Evolutionary conservation across 192 early-diverging fungal species (phyloP), one percentile per base, ranked within the genome.

Genomic region (Diversispora epigaea): DNA sequence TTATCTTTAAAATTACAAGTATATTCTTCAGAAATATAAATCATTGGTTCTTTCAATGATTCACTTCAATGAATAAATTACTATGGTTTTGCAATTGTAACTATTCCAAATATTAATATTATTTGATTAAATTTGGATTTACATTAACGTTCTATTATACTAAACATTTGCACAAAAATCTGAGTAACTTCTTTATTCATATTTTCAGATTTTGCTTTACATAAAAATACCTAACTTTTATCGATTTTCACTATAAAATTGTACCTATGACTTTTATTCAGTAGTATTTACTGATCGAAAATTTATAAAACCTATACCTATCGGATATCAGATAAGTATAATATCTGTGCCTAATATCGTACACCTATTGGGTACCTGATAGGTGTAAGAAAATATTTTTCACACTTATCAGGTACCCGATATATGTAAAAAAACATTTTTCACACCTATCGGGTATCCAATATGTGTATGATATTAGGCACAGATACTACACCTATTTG

Each of bases 111-210:
- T 39, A 73, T 14, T 32, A n/a, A 39, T 65, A 10, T 6, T 49
- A 10, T 5, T 65, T 6, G 40, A 5, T 43, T 10, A 65, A 43
- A 43, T 1, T 65, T 39, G 25, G 40, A 39, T 39, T 32, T 43
- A n/a, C 8, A 43, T 5, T n/a, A 19, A 64, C 22, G 57, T 56
- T 73, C 71, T 15, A 21, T 21, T n/a, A 25, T 56, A 73, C 43
- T 73, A 56, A 64, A 56, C 57, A 73, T 45, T 50, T 73, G 71
- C 44, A 73, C 40, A 39, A 73, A 40, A 40, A 64, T 73, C 62
- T 73, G 71, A 44, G 71, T 41, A 22, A 65, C 25, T 49, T 61
- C 73, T 52, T 75, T 61, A 22, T 12, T 0, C 19, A 75, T 64
- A 61, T 75, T 40, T 49, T 75, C 73, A 43, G 44, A 21, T 75